Evolutionary conservation across 208 protist species (phyloP).

Genomic region (Crithidia bombi): DNA sequence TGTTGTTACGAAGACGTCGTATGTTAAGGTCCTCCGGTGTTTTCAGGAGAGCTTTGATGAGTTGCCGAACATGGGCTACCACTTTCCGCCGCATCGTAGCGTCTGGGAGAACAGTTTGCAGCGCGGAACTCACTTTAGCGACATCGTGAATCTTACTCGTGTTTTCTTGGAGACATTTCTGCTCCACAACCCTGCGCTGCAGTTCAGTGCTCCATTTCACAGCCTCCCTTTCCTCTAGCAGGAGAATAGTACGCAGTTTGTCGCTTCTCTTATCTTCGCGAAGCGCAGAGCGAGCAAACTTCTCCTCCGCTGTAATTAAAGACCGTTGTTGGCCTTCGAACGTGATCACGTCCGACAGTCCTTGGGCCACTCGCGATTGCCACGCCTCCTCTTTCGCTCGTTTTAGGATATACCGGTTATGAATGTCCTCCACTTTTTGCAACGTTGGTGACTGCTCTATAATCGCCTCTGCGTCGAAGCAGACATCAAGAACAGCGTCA

Average conservation of each 20-base stretch:
- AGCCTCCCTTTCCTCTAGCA: conserved; percentile 33
- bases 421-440: conserved; percentile 32
- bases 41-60: conserved; percentile 55
- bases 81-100: conserved; percentile 23
- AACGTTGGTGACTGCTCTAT: conserved; percentile 44
- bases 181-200: conserved; percentile 44
- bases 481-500: conserved; percentile 5
- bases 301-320: conserved; percentile 54
- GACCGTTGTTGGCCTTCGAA: conserved; percentile 47
- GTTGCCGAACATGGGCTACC: conserved; percentile 32
- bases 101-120: conserved; percentile 31
- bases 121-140: conserved; percentile 3
- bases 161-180: conserved; percentile 5
- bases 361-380: conserved; percentile 59
- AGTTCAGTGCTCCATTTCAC: conserved; percentile 56
- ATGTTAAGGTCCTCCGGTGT: conserved; percentile 84
- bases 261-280: conserved; percentile 39
- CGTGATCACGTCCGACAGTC: conserved; percentile 47
- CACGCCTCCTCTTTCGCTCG: conserved; percentile 63
- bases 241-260: conserved; percentile 28
- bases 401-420: conserved; percentile 53
- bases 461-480: conserved; percentile 22
- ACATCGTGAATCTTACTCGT: conserved; percentile 9
- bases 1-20: conserved; percentile 75
- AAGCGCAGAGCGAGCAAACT: conserved; percentile 14